Evolutionary conservation across 805 yeast species (phyloP), one percentile per base, ranked within the genome.

Genomic region (Pichia sporocuriosa): DNA sequence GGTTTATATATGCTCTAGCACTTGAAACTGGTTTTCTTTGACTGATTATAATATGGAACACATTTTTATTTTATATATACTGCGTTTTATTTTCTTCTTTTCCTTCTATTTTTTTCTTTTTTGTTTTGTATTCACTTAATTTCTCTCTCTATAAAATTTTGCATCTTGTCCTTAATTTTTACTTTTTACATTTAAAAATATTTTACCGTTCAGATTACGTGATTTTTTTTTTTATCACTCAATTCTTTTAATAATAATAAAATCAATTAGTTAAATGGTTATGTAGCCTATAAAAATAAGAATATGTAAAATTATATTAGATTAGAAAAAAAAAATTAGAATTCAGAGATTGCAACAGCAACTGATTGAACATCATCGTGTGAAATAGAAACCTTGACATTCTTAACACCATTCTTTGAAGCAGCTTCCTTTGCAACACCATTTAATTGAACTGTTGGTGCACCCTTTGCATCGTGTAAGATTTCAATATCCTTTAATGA

Each of bases 301-400:
- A n/a, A n/a, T n/a, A n/a, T n/a, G n/a, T n/a, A n/a, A n/a, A n/a
- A n/a, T n/a, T n/a, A n/a, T n/a, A n/a, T n/a, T n/a, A n/a, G n/a
- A n/a, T n/a, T n/a, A n/a, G n/a, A n/a, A n/a, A n/a, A 8, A 21
- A 12, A 11, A 15, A 25, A n/a, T 52, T 63, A 70, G 43, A 70
- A 74, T 57, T 75, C 76, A 52, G 78, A 70, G 51, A 90, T 77
- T 27, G 98, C 98, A 57, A 93, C 97, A 10, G 98, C 97, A 49
- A 95, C 93, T 32, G 96, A 86, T 73, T 93, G 99, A 71, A 83
- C 74, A 55, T 94, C 98, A 59, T 90, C 96, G 62, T 93, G 99
- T 19, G 96, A 84, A 54, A 93, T 93, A 32, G 96, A 85, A 45
- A 93, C 95, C 58, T 76, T 84, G 48, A 93, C 83, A 26, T 66